Conservation (phyloP, 2,329 filamentous ascomycete species). For the Fusarium virguliforme region DNA sequence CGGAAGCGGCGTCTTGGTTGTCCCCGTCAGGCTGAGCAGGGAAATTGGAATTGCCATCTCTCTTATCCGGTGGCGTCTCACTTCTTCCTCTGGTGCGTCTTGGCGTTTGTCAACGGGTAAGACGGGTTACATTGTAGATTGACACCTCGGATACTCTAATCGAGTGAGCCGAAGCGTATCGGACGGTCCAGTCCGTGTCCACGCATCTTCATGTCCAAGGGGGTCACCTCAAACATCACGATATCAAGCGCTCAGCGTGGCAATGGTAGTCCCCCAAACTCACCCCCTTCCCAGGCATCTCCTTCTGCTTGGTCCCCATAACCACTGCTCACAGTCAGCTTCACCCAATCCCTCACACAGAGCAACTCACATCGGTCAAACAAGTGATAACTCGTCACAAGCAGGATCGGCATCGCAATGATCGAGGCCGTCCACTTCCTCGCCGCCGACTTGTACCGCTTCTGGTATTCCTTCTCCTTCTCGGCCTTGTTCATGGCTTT, state of each 20-base stretch:
- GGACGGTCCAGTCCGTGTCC: not conserved
- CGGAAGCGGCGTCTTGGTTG: slow-evolving; percentile 5
- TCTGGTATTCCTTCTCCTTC: slow-evolving; percentile 58
- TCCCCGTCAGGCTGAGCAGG: not conserved
- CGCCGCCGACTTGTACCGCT: slow-evolving; percentile 62
- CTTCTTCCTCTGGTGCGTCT: slow-evolving; percentile 1
- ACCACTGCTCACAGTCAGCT: slow-evolving; percentile 49
- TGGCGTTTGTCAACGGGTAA: slow-evolving; percentile 11
- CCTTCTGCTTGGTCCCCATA: slow-evolving; percentile 53
- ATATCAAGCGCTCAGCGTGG: not conserved
- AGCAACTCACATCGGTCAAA: slow-evolving; percentile 65
- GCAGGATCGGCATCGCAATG: slow-evolving; percentile 68
- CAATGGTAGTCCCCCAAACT: not conserved
- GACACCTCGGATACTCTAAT: slow-evolving; percentile 1
- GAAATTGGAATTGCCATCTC: slow-evolving; percentile 11
- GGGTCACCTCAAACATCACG: not conserved
- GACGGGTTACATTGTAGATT: slow-evolving; percentile 16
- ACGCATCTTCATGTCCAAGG: not conserved
- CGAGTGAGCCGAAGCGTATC: not conserved
- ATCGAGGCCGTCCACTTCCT: slow-evolving; percentile 65
- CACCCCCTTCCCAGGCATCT: slow-evolving; percentile 14
- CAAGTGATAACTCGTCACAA: slow-evolving; percentile 70
- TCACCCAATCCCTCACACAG: too few species aligned
- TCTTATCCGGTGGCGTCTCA: slow-evolving; percentile 14
- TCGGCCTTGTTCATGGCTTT: slow-evolving; percentile 41